Evolutionary conservation across 2,329 filamentous ascomycete genomes (phyloP), one percentile per base, ranked within the genome.

Genomic region (Aureobasidium sp.): DNA sequence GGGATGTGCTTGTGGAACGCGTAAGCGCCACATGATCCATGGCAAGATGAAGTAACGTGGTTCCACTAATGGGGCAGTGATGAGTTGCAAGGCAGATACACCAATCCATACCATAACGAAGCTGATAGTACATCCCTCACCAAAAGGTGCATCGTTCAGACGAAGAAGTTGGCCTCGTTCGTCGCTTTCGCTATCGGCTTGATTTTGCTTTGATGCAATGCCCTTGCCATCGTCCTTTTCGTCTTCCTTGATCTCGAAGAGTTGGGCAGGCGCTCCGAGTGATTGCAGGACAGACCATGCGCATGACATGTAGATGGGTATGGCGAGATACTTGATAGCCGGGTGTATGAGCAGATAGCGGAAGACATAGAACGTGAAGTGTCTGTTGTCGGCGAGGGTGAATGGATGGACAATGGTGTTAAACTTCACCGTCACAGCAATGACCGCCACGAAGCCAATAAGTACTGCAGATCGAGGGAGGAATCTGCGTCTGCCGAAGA

Each of bases 361-460:
- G 79, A 99, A 99, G 64, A 96, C 80, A 76, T 99, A 99, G 75
- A 99, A 99, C 73, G 96, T 88, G 77, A 96, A 99, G 74, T 99
- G 94, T 2, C 94, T 82, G 74, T 99, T 99, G 74, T 99, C 94
- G 37, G 94, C 94, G 0, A 97, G 82, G 0, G 92, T 96, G 72
- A 97, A 99, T 0, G 94, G 93, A 71, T 99, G 94, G 47, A 97
- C 84, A 65, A 96, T 88, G 37, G 94, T 99, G 80, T 97, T 97
- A 80, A 84, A 88, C 65, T 84, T 83, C 27, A 97, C 85, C 2
- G 81, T 75, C 7, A 72, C 69, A 20, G 80, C 68, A 66, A 82
- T 82, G 9, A 77, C 39, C 6, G 73, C 66, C 9, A 78, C 65
- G 56, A 77, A 73, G 24, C 68, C 62, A 3, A 76, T 17, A 0